phyloP scores from a whole-genome alignment of 495 filamentous ascomycete species.

The Penicillium lagena region DNA sequence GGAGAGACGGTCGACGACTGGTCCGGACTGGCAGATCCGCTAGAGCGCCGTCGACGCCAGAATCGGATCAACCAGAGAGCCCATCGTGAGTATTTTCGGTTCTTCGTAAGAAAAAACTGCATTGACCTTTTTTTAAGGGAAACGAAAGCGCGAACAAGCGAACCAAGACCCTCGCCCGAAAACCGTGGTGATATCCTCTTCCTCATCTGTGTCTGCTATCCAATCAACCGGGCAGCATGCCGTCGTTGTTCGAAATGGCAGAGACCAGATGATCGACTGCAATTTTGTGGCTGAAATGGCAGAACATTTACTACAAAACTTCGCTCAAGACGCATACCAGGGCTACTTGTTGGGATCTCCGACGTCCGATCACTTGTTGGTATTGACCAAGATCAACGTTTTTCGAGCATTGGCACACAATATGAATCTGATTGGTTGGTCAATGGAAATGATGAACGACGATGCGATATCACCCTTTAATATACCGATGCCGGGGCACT shows the following conservation, averaged over 20 bases:
- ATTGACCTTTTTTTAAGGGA: constrained; percentile 2
- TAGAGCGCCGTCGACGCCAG: constrained; percentile 33
- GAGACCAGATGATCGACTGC: background rate
- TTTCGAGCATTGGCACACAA: constrained; percentile 29
- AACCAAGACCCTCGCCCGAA: constrained; percentile 11
- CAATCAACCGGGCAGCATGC: background rate
- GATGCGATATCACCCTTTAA: constrained; percentile 30
- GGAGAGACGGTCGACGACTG: constrained; percentile 24
- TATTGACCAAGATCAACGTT: constrained; percentile 35
- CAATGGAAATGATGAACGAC: constrained; percentile 20
- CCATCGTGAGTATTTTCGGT: constrained; percentile 19
- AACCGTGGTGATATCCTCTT: constrained; percentile 4
- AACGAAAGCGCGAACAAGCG: constrained; percentile 4
- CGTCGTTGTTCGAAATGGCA: background rate
- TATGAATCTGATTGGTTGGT: constrained; percentile 8
- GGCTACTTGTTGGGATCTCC: constrained; percentile 26
- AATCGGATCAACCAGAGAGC: constrained; percentile 41
- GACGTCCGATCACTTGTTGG: constrained; percentile 33
- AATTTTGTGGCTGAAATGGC: background rate
- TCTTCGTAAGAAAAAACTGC: background rate
- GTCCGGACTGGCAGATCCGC: constrained; percentile 28
- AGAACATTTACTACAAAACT: constrained; percentile 9
- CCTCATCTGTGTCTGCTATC: background rate
- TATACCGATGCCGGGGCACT: background rate
- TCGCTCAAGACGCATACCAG: constrained; percentile 22